A percentile compares a stretch with the other conserved stretches of the same genome.
Evolutionary conservation across 495 filamentous ascomycete genomes (phyloP).

Genomic region (Acidiella bohemica): DNA sequence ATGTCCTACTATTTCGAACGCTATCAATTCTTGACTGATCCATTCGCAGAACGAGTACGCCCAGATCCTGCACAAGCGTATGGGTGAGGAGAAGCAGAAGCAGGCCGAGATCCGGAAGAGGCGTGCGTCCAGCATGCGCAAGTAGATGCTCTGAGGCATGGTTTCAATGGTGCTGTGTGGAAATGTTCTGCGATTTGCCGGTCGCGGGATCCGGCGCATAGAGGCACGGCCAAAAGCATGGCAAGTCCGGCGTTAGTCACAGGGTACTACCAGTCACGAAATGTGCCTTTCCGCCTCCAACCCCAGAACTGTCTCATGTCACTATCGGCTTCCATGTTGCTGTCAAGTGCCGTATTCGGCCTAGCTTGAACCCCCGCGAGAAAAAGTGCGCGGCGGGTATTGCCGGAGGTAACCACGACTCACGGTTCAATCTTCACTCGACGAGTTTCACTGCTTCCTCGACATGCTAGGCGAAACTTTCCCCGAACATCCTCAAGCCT

Average conservation of each 20-base stretch:
- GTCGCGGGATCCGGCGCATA: slow-evolving; percentile 3
- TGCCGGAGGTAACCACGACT: background rate
- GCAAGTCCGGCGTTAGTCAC: slow-evolving; percentile 10
- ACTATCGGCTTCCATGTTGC: too few relatives aligned
- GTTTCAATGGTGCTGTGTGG: too few relatives aligned
- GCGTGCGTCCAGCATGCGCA: slow-evolving; percentile 87
- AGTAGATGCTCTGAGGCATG: slow-evolving; percentile 55
- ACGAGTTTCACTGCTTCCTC: background rate
- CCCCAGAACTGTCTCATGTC: too few relatives aligned
- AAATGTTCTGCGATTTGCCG: too few relatives aligned
- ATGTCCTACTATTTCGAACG: slow-evolving; percentile 34
- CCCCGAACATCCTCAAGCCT: too few relatives aligned
- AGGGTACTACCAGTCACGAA: background rate
- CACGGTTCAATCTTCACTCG: background rate
- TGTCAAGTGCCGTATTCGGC: too few relatives aligned
- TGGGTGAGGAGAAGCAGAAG: slow-evolving; percentile 81
- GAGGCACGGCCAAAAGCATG: slow-evolving; percentile 8
- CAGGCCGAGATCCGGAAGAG: slow-evolving; percentile 89
- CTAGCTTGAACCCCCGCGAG: too few relatives aligned
- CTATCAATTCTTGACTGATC: slow-evolving; percentile 4
- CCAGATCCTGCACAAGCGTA: slow-evolving; percentile 83
- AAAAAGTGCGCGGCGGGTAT: too few relatives aligned
- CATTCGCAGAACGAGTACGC: slow-evolving; percentile 73
- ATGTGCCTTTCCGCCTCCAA: too few relatives aligned
- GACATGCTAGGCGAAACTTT: too few relatives aligned